Evolutionary conservation across 345 rosid species (phyloP).

Genomic region (Arabis hirsuta): DNA sequence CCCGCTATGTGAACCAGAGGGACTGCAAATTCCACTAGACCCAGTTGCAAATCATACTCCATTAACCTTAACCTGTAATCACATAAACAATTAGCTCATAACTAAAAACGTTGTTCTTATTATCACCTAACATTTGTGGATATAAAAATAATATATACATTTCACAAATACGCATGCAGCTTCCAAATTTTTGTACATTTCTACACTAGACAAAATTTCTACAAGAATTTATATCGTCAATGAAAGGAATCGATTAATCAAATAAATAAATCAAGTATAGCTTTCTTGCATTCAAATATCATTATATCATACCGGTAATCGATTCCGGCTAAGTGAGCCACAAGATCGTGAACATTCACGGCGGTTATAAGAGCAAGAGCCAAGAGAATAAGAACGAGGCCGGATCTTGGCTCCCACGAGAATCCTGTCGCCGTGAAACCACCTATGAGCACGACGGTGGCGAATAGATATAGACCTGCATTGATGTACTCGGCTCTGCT

Average conservation of each 20-base stretch:
- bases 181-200: background rate
- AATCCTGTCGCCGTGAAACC: slow-evolving; percentile 69
- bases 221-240: background rate
- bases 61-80: slow-evolving; percentile 49
- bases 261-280: slow-evolving; percentile 18
- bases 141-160: no score
- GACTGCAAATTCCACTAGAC: slow-evolving; percentile 75
- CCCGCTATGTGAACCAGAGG: slow-evolving; percentile 69
- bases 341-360: slow-evolving; percentile 72
- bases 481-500: slow-evolving; percentile 77
- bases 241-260: background rate
- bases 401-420: slow-evolving; percentile 70
- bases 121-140: background rate
- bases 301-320: slow-evolving; percentile 58
- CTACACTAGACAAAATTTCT: background rate
- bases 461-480: slow-evolving; percentile 73
- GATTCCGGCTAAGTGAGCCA: slow-evolving; percentile 81
- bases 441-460: slow-evolving; percentile 57
- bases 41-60: slow-evolving; percentile 73
- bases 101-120: slow-evolving; percentile 4
- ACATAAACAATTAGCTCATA: background rate
- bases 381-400: slow-evolving; percentile 65
- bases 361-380: slow-evolving; percentile 53
- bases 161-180: slow-evolving; percentile 6
- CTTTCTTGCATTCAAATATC: slow-evolving; percentile 33